Evolutionary conservation across 177 flowering plant species (phyloP).

Genomic region (Vitis hybrid): DNA sequence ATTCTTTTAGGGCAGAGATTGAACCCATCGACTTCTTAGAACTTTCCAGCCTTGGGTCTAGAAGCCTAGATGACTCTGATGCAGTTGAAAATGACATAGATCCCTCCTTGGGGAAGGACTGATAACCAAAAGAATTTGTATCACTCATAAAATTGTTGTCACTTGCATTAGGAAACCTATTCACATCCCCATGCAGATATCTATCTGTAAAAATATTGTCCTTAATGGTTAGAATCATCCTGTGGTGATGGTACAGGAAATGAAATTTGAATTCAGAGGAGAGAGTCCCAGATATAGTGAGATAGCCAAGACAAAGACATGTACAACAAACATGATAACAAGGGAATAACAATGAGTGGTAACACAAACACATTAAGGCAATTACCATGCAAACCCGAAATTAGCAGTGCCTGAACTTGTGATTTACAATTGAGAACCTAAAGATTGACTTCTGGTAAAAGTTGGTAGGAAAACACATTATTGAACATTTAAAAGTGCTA

Average conservation of each 20-base stretch:
- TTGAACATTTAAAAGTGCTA: too few species aligned
- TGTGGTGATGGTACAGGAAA: not conserved
- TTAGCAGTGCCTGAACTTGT: too few species aligned
- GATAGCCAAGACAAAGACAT: not conserved
- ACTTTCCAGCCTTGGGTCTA: conserved; percentile 59
- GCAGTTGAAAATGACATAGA: conserved; percentile 36
- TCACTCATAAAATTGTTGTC: conserved; percentile 53
- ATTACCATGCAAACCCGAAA: too few species aligned
- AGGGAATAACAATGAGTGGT: too few species aligned
- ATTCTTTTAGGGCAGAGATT: conserved; percentile 71
- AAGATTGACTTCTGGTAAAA: too few species aligned
- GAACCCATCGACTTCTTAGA: conserved; percentile 49
- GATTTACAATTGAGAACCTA: too few species aligned
- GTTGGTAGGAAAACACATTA: too few species aligned
- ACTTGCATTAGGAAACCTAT: conserved; percentile 31
- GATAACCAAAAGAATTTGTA: conserved; percentile 43
- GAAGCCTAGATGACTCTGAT: conserved; percentile 47
- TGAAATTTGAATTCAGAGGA: not conserved
- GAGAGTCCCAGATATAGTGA: not conserved
- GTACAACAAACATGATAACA: not conserved
- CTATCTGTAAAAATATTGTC: conserved; percentile 50
- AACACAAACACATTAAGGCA: too few species aligned
- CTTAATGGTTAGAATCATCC: conserved; percentile 15
- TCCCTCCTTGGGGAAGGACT: conserved; percentile 47
- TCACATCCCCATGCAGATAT: conserved; percentile 53